Evolutionary conservation across 495 filamentous ascomycete species (phyloP), one percentile per base, ranked within the genome.

Genomic region (Podospora australis): DNA sequence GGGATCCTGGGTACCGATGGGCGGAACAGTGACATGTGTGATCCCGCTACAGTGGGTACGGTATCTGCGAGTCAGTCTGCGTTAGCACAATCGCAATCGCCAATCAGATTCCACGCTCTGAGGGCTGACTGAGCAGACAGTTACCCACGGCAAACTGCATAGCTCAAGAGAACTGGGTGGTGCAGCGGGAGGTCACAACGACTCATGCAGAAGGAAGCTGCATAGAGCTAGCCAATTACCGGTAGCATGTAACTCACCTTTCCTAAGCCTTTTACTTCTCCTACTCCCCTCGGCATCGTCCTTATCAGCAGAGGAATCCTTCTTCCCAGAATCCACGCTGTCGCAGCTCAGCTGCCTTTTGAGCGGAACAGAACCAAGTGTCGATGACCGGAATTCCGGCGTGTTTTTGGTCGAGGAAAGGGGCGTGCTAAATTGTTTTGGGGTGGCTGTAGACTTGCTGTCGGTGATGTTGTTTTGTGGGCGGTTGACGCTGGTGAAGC

Each of bases 11-110:
- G 85, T 16, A 77, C 83, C 8, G 86, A 81, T 30, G 89, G 88
- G 36, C 90, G 85, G 57, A 95, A 87, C 49, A 95, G 74, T 48
- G 86, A 91, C 92, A 97, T 98, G 70, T 96, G 89, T 29, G 90
- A 96, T 23, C 94, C 92, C 52, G 88, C 89, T 48, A 97, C 86
- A 30, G 87, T 95, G 14, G 91, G 91, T 44, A 84, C 82, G 32
- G 80, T 78, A 77, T 92, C 88, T 90, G 67, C 49, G 64, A 42
- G 56, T 58, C 49, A 55, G 4, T 28, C 40, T 62, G 53, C 39
- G 50, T 71, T 68, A 71, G 72, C 65, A 50, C 53, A 54, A 55
- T 56, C 44, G 44, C 58, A 49, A 54, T 58, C 48, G 52, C 47
- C 47, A 54, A 53, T 50, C 11, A 47, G 28, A 48, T 36, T 29